Percentiles rank a stretch among this genome's conserved stretches.
Conservation (phyloP, 108 stramenopile species). For the Thalassiosira profunda region DNA sequence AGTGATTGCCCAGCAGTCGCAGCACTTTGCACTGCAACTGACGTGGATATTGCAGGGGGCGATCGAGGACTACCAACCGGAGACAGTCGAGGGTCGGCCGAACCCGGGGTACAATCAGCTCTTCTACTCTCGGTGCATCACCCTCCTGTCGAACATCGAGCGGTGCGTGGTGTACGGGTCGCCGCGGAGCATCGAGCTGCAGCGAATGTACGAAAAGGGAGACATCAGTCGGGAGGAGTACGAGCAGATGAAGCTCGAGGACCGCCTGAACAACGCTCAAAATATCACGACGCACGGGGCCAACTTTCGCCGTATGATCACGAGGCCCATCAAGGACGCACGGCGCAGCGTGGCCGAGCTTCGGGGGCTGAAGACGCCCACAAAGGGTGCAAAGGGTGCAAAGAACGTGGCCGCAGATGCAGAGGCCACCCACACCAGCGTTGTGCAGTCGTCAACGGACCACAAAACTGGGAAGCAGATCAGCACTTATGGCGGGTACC, state of each 20-base stretch:
- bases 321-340: constrained; percentile 35
- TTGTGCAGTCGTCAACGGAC: constrained; percentile 11
- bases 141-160: constrained; percentile 93
- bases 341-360: constrained; percentile 18
- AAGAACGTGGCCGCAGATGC: constrained; percentile 9
- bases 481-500: constrained; percentile 65
- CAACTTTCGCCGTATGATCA: constrained; percentile 45
- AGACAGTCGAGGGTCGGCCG: constrained; percentile 80
- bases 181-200: constrained; percentile 76
- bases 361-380: constrained; percentile 29
- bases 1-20: constrained; percentile 95
- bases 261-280: constrained; percentile 92
- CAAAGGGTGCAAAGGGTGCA: constrained; percentile 15
- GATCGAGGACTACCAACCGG: constrained; percentile 98
- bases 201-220: constrained; percentile 92
- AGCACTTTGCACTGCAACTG: constrained; percentile 97
- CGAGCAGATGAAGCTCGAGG: constrained; percentile 89
- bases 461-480: constrained; percentile 14
- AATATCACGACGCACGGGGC: constrained; percentile 74
- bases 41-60: constrained; percentile 98
- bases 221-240: constrained; percentile 87
- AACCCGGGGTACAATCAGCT: constrained; percentile 90
- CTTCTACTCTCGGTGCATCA: constrained; percentile 94
- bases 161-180: constrained; percentile 93
- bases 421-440: constrained; percentile 4